phyloP scores from a whole-genome alignment of 2,329 filamentous ascomycete species.

The Clonostachys sp. region DNA sequence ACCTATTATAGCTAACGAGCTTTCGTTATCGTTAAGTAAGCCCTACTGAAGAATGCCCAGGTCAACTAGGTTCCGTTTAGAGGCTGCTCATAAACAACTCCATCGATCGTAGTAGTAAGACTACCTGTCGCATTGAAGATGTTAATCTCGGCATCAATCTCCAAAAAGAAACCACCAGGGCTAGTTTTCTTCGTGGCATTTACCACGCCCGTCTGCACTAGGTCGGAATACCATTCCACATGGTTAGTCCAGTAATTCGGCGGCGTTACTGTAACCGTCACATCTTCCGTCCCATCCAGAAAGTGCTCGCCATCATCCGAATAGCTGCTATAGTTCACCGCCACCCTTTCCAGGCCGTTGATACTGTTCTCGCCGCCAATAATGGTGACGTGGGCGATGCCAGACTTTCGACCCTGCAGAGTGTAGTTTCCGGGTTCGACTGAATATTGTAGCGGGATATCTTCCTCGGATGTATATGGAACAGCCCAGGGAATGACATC shows the following conservation, averaged over 20 bases:
- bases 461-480: conserved; percentile 2
- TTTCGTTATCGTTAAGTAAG: too few species aligned
- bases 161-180: conserved; percentile 27
- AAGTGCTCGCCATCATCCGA: conserved; percentile 25
- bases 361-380: not conserved
- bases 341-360: conserved; percentile 12
- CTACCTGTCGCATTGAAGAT: conserved; percentile 34
- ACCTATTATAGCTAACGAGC: too few species aligned
- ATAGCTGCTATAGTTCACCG: conserved; percentile 25
- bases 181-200: conserved; percentile 29
- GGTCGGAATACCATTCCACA: conserved; percentile 31
- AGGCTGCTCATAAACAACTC: conserved; percentile 28
- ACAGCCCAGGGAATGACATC: conserved; percentile 25
- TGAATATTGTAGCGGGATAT: conserved; percentile 14
- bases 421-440: conserved; percentile 2
- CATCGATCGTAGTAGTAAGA: conserved; percentile 28
- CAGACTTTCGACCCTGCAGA: not conserved
- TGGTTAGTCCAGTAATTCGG: conserved; percentile 13
- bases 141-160: conserved; percentile 29
- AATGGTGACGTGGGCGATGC: not conserved
- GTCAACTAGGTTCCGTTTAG: conserved; percentile 18
- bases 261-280: conserved; percentile 13
- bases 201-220: conserved; percentile 20
- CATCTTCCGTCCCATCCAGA: conserved; percentile 25
- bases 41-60: too few species aligned